Conservation (phyloP, 2,329 filamentous ascomycete species). For the Colletotrichum lupini region DNA sequence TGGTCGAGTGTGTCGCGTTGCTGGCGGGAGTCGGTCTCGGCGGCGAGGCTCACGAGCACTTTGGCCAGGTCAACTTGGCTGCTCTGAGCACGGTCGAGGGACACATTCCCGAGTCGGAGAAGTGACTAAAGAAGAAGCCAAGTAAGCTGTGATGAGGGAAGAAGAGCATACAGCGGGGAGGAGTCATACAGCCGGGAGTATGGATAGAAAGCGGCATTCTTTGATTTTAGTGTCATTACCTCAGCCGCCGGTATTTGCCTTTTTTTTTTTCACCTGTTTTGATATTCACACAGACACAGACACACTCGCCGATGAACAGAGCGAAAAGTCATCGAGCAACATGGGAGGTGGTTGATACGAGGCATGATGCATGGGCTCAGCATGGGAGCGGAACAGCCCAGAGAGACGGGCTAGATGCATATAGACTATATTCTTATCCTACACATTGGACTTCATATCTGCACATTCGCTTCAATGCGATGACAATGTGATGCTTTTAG, state of each 20-base stretch:
- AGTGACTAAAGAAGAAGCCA: background rate
- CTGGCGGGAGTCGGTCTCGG: constrained; percentile 60
- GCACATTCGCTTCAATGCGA: background rate
- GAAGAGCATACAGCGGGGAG: background rate
- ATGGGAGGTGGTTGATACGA: constrained; percentile 13
- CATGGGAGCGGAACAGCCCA: constrained; percentile 29
- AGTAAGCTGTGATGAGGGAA: constrained; percentile 7
- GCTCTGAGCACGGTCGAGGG: constrained; percentile 66
- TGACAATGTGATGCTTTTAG: background rate
- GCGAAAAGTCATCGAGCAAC: constrained; percentile 13
- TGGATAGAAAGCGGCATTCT: constrained; percentile 20
- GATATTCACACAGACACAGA: background rate
- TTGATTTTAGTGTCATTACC: background rate
- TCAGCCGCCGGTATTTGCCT: background rate
- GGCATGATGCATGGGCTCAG: constrained; percentile 31
- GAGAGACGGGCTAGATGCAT: constrained; percentile 30
- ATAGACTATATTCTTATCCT: constrained; percentile 22
- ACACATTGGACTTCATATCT: background rate
- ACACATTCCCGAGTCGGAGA: constrained; percentile 52
- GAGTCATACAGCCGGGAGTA: constrained; percentile 32
- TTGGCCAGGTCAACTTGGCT: constrained; percentile 67
- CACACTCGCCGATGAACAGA: constrained; percentile 19
- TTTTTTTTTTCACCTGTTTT: constrained; percentile 9
- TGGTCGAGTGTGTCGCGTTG: constrained; percentile 76
- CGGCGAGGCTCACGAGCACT: constrained; percentile 50